phyloP scores from a whole-genome alignment of 305 asterid genomes.

The Petunia hybrid region DNA sequence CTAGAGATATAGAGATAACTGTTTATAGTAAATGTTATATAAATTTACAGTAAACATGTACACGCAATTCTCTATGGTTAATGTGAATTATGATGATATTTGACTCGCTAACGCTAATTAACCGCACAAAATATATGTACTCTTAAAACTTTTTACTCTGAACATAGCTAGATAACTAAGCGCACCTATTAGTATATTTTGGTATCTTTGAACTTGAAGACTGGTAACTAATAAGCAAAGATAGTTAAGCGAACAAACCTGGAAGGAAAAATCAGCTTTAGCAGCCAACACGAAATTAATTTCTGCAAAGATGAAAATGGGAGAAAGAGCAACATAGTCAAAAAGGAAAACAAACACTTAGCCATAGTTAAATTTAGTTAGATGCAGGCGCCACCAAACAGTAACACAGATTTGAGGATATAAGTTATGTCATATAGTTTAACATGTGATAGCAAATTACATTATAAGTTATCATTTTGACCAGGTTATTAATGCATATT shows the following conservation, averaged over 20 bases:
- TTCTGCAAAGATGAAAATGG: constrained; percentile 44
- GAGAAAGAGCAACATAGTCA: not conserved
- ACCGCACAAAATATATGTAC: not conserved
- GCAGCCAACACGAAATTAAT: constrained; percentile 33
- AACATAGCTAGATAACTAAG: too few relatives aligned
- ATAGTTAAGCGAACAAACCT: constrained; percentile 48
- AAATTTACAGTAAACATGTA: too few relatives aligned
- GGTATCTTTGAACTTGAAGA: not conserved
- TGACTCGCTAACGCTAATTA: not conserved
- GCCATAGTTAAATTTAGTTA: not conserved
- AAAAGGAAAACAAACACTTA: not conserved
- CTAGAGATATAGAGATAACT: not conserved
- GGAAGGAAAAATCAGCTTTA: constrained; percentile 44
- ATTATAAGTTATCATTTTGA: too few relatives aligned
- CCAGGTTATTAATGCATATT: too few relatives aligned
- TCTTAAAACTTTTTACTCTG: not conserved
- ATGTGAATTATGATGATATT: not conserved
- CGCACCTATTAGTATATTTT: too few relatives aligned
- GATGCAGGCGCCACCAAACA: too few relatives aligned
- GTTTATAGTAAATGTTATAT: not conserved
- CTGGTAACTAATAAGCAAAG: not conserved
- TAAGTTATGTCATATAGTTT: too few relatives aligned
- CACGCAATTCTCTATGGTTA: not conserved
- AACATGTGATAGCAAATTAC: too few relatives aligned
- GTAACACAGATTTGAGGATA: too few relatives aligned